Evolutionary conservation across 1,284 basidiomycete species (phyloP).

Genomic region (Papiliotrema nemorosa): DNA sequence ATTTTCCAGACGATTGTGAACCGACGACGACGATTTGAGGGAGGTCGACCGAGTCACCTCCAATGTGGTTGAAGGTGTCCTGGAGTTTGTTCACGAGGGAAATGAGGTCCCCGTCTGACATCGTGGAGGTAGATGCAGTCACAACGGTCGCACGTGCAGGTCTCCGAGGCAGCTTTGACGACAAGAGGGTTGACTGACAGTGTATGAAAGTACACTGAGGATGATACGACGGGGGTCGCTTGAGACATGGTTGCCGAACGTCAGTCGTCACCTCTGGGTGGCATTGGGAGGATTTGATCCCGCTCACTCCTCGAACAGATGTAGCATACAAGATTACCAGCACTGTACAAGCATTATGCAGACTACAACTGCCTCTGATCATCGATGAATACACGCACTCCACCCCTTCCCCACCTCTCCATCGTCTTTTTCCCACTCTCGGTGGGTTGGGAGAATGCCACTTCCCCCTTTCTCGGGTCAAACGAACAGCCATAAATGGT

Average conservation of each 20-base stretch:
- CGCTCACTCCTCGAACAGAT: too few species aligned
- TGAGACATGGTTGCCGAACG: too few species aligned
- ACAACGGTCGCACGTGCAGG: not conserved
- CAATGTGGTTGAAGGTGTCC: slow-evolving; percentile 53
- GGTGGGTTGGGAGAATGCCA: slow-evolving; percentile 53
- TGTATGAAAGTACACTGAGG: too few species aligned
- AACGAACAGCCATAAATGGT: slow-evolving; percentile 50
- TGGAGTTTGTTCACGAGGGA: slow-evolving; percentile 94
- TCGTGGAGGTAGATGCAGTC: slow-evolving; percentile 13
- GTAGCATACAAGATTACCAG: too few species aligned
- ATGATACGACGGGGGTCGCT: too few species aligned
- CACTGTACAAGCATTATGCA: too few species aligned
- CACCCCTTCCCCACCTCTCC: slow-evolving; percentile 43
- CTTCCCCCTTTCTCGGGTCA: slow-evolving; percentile 30
- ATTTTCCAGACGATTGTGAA: slow-evolving; percentile 56
- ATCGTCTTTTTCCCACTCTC: slow-evolving; percentile 48
- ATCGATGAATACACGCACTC: slow-evolving; percentile 45
- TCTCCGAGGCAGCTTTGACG: too few species aligned
- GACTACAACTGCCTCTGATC: slow-evolving; percentile 44
- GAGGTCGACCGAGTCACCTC: slow-evolving; percentile 57
- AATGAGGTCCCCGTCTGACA: slow-evolving; percentile 82
- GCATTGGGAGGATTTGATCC: too few species aligned
- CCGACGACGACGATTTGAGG: slow-evolving; percentile 50
- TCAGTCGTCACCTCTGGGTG: too few species aligned
- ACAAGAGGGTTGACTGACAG: too few species aligned